Conservation (phyloP, 1,284 basidiomycete species). For the Apiotrichum porosum region DNA sequence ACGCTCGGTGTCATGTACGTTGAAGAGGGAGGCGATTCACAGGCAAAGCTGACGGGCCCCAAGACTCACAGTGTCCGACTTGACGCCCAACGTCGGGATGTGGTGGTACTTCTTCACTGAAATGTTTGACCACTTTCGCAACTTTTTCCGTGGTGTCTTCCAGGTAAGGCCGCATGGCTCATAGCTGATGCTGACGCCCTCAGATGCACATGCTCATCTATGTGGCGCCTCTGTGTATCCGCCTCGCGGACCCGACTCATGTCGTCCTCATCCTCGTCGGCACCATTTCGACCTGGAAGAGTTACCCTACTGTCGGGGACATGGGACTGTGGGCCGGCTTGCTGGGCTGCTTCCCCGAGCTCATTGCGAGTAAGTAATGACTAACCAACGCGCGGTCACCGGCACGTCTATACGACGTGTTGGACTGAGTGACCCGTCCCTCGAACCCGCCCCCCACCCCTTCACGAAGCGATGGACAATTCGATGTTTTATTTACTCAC, state of each 20-base stretch:
- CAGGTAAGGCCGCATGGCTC: too few species aligned
- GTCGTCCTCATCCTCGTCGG: conserved; percentile 73
- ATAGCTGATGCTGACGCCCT: not conserved
- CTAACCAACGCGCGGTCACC: not conserved
- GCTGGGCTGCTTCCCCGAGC: conserved; percentile 75
- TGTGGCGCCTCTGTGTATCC: conserved; percentile 74
- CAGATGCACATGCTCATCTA: conserved; percentile 84
- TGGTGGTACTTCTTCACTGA: conserved; percentile 99
- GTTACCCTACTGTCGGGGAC: conserved; percentile 87
- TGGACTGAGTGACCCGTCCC: not conserved
- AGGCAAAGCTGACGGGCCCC: conserved; percentile 36
- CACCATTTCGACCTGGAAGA: conserved; percentile 77
- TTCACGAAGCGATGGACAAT: too few species aligned
- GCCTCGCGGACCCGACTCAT: conserved; percentile 84
- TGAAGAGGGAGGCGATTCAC: too few species aligned
- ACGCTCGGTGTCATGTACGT: conserved; percentile 85
- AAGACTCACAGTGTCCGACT: conserved; percentile 69
- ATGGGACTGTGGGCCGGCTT: conserved; percentile 79
- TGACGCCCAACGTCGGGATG: conserved; percentile 88
- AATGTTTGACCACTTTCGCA: conserved; percentile 97
- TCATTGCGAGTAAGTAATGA: conserved; percentile 65
- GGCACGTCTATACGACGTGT: not conserved
- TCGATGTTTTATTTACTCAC: not conserved
- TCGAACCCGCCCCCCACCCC: too few species aligned
- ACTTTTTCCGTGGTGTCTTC: conserved; percentile 95